Evolutionary conservation across 1,139 yeast genomes (phyloP).

Genomic region (Pichia sp.): DNA sequence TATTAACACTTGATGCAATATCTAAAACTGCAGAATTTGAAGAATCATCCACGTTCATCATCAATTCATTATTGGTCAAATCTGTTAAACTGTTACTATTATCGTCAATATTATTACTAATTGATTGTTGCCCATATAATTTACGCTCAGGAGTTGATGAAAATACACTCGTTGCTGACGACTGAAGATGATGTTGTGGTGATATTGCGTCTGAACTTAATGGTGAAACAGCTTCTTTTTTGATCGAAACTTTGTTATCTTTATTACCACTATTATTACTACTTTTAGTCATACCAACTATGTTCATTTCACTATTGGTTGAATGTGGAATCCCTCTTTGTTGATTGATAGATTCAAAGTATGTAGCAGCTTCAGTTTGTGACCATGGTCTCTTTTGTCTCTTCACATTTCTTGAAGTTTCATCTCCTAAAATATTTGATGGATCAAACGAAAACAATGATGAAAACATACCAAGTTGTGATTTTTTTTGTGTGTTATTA

Average conservation of each 20-base stretch:
- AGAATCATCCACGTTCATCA: neutral
- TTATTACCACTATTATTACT: neutral
- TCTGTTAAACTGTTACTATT: constrained; percentile 1
- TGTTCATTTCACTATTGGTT: neutral
- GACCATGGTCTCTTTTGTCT: constrained; percentile 35
- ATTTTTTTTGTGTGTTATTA: neutral
- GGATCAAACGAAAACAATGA: constrained; percentile 15
- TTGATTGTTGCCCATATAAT: constrained; percentile 2
- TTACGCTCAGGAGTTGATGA: constrained; percentile 28
- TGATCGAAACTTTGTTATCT: constrained; percentile 9
- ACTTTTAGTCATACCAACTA: neutral
- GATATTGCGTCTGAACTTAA: constrained; percentile 28
- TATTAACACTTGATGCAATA: neutral
- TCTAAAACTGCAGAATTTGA: neutral
- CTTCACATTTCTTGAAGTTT: constrained; percentile 26
- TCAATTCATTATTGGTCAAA: neutral
- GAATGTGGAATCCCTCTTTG: constrained; percentile 15
- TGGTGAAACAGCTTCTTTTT: constrained; percentile 29
- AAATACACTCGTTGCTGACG: constrained; percentile 28
- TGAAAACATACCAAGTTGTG: constrained; percentile 11
- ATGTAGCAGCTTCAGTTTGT: constrained; percentile 24
- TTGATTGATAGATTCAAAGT: constrained; percentile 24
- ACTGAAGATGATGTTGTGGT: constrained; percentile 25
- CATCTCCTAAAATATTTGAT: constrained; percentile 14
- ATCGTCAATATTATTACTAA: neutral